A percentile compares a stretch with the other conserved stretches of the same genome.
phyloP scores from a whole-genome alignment of 441 rosid species.

The Adansonia madagascariensis region DNA sequence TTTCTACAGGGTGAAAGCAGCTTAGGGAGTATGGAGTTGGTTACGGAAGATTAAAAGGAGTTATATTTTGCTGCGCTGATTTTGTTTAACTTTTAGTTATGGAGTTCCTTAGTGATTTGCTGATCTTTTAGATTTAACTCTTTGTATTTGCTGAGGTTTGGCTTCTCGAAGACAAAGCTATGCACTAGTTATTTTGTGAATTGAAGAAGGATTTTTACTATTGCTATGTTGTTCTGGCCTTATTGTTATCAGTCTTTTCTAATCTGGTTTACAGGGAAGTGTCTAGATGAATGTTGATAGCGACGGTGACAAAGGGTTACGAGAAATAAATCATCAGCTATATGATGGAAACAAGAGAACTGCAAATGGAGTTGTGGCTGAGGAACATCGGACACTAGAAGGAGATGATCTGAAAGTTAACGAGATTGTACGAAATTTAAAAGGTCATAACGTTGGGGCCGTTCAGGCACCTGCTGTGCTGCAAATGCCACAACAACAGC shows the following conservation, averaged over 20 bases:
- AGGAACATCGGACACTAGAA: slow-evolving; percentile 32
- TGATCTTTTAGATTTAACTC: slow-evolving; percentile 31
- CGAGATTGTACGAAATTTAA: slow-evolving; percentile 40
- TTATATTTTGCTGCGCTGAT: slow-evolving; percentile 12
- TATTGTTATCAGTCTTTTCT: slow-evolving; percentile 33
- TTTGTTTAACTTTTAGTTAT: slow-evolving; percentile 25
- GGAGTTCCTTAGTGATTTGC: slow-evolving; percentile 28
- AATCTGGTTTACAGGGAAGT: slow-evolving; percentile 39
- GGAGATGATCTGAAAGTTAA: slow-evolving; percentile 38
- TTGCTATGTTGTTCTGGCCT: slow-evolving; percentile 27
- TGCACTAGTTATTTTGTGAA: slow-evolving; percentile 33
- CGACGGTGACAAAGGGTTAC: slow-evolving; percentile 38
- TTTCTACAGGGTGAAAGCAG: slow-evolving; percentile 26
- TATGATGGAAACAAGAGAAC: slow-evolving; percentile 36
- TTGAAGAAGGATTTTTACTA: slow-evolving; percentile 31
- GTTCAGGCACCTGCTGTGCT: slow-evolving; percentile 37
- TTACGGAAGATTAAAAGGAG: slow-evolving; percentile 20
- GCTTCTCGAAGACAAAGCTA: slow-evolving; percentile 37
- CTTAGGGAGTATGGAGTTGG: slow-evolving; percentile 17
- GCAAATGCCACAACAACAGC: slow-evolving; percentile 48
- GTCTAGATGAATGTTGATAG: slow-evolving; percentile 48
- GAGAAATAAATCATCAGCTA: slow-evolving; percentile 33
- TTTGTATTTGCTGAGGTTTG: slow-evolving; percentile 36
- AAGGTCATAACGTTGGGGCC: slow-evolving; percentile 40
- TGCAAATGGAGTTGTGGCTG: slow-evolving; percentile 30